These are phyloP conservation scores for Cyclostephanos tholiformis DNA, from an alignment of 108 stramenopile genomes.

Conservation along the genomic window DNA sequence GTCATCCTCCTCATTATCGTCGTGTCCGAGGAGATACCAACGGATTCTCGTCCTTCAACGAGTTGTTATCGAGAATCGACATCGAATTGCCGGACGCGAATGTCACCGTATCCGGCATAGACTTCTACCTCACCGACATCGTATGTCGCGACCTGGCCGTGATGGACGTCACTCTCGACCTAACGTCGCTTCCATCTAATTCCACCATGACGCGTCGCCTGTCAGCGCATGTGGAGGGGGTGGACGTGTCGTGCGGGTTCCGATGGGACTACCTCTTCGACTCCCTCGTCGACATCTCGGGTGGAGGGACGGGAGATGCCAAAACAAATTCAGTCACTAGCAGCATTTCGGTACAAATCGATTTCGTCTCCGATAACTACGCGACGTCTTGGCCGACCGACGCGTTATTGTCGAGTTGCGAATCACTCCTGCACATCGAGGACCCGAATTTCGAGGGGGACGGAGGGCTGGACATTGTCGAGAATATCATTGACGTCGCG, in stretches of 20 bases:
- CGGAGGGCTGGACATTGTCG: conserved; percentile 15
- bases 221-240: background rate
- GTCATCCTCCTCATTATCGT: no score
- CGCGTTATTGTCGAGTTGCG: conserved; percentile 43
- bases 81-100: conserved; percentile 9
- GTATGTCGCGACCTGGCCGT: conserved; percentile 19
- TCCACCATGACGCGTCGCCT: background rate
- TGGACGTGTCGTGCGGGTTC: conserved; percentile 21
- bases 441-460: conserved; percentile 49
- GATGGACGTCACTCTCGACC: conserved; percentile 6
- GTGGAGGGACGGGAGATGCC: conserved; percentile 21
- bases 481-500: conserved; percentile 37
- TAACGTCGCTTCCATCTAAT: background rate
- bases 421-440: conserved; percentile 38
- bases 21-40: background rate
- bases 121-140: conserved; percentile 3
- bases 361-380: conserved; percentile 47
- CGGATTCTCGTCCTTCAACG: conserved; percentile 17
- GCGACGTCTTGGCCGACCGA: background rate
- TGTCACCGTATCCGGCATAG: background rate
- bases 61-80: background rate
- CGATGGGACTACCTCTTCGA: conserved; percentile 6
- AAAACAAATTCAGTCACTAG: conserved; percentile 1
- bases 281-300: conserved; percentile 11
- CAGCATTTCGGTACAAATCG: conserved; percentile 24